Base-by-base conservation (phyloP, 371 early-diverging fungal genomes). In the Zychaea mexicana region DNA sequence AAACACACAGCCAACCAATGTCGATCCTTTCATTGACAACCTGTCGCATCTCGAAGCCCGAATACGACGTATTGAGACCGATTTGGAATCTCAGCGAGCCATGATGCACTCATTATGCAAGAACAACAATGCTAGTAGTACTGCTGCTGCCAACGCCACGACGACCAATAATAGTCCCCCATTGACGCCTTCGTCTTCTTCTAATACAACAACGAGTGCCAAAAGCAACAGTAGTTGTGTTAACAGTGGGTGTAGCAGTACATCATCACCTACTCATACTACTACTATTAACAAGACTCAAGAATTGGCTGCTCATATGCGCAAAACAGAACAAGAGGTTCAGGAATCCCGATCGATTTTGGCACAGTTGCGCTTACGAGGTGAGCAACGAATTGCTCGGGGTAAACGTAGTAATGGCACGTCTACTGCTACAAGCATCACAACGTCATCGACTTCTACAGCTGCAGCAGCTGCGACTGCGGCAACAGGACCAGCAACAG, bases 1-100 rank as follows among this genome's bases (percentile, higher is more conserved):
- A n/a, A 79, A 71, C 10, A 74, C 74, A 2, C 80, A 79, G 27
- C 74, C 80, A 0, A 71, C 80, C 13, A 77, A 73, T 53, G 75
- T 79, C 2, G 80, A 79, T 32, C 80, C 80, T 1, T 79, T 79
- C 53, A 77, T 79, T 56, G 69, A 79, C 45, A 79, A 79, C 47
- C 47, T 79, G 4, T 79, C 80, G 3, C 77, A 74, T 10, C 52
- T 79, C 13, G 80, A 77, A 59, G 73, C 67, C 17, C 64, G 72
- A 17, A 79, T 79, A 12, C 67, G 72, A n/a, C 70, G 67, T 0
- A 79, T 79, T 26, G 80, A 79, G 38, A 61, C 62, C n/a, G 77
- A 77, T 63, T 64, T 79, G 21, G 77, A 72, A 27, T 59, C 60
- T 0, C 80, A 79, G 38, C 68, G 77, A n/a, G 53, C 42, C 6